Evolutionary conservation across 1,284 basidiomycete genomes (phyloP).

Genomic region (Ceratobasidium sp.): DNA sequence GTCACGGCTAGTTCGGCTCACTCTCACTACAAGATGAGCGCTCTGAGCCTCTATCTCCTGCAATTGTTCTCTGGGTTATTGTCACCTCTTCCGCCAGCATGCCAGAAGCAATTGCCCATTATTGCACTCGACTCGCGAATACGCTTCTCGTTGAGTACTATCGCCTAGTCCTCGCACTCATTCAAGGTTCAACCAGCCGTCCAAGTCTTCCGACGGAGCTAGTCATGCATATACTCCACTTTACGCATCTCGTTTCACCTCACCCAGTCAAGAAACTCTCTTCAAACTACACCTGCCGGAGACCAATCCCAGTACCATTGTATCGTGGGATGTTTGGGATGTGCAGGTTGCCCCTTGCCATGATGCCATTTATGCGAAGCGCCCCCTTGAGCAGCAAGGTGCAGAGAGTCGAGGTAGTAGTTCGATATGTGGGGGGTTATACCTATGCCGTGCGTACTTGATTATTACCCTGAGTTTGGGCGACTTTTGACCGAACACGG

Average conservation of each 20-base stretch:
- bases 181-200: neutral
- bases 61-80: no score
- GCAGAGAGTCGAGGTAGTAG: neutral
- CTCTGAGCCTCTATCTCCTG: no score
- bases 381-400: neutral
- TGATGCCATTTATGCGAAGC: neutral
- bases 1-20: no score
- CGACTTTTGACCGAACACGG: neutral
- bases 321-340: neutral
- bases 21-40: no score
- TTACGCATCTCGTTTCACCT: neutral
- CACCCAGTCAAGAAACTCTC: neutral
- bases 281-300: neutral
- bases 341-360: neutral
- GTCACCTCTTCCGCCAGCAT: neutral
- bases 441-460: neutral
- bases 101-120: neutral
- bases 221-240: neutral
- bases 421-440: neutral
- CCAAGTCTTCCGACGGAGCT: constrained; percentile 4
- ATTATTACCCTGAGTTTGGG: neutral
- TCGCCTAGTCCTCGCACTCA: neutral
- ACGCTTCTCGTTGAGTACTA: neutral
- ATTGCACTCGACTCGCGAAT: neutral
- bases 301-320: neutral